Base-by-base conservation (phyloP, 2,329 filamentous ascomycete genomes). In the Triangularia setosa region DNA sequence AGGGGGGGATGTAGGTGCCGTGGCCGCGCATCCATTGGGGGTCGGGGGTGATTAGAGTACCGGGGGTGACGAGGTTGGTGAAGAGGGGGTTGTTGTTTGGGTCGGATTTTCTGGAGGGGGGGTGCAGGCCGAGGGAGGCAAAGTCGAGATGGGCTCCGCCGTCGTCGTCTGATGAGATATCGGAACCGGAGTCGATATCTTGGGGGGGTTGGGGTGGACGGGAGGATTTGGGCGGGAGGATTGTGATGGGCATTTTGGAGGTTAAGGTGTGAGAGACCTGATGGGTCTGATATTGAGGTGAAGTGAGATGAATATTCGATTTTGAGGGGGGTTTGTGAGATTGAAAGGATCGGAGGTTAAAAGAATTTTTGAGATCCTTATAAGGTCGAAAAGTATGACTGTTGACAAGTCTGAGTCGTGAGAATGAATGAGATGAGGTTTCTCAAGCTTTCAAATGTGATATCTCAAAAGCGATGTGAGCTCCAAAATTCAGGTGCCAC, bases 11-110 rank as follows among this genome's bases (percentile, higher is more conserved):
- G 76, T 92, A 97, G 58, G 95, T 99, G 70, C 95, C 95, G 79
- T 99, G 95, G 72, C 95, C 95, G 79, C 93, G 87, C 94, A 98
- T 98, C 92, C 92, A 98, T 81, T 97, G 93, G n/a, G 92, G 85
- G 77, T 97, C 93, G 69, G 89, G 86, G 11, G 94, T 97, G 71
- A 98, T 91, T 66, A 90, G 80, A 75, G 96, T 91, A 73, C 94
- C 95, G 0, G 94, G 94, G 0, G 93, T 97, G 70, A 97, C 89
- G 69, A 97, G 90, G 35, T 83, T 79, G 72, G 24, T 48, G 48
- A 40, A n/a, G 28, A 27, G 18, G 44, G 25, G 18, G 18, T 27
- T 25, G 33, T 18, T 33, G 27, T 53, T 44, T 25, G 30, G 35
- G 33, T 40, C 30, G 61, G 30, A 12, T 25, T 33, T 40, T 56